Base-by-base conservation (phyloP, 208 protist genomes). In the Sergeia podlipaevii region DNA sequence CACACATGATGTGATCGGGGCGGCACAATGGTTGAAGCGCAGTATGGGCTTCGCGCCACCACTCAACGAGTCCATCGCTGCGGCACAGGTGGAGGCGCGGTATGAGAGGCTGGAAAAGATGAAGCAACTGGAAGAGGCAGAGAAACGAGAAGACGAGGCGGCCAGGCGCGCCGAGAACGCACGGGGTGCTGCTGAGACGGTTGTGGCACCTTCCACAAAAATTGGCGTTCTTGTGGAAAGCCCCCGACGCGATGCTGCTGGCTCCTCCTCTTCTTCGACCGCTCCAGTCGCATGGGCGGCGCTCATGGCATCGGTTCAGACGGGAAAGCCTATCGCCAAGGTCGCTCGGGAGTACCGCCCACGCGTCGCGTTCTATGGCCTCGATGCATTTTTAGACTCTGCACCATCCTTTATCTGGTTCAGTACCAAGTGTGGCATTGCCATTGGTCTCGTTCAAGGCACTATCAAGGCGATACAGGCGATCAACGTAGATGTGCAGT, bases 401-500 rank as follows among this genome's bases (percentile, higher is more conserved):
- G 47, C 79, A n/a, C 55, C 73, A 39, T 81, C 87, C 11, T 42
- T 94, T 18, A 64, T 94, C 30, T 94, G 87, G 84, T 88, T 91
- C 60, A 81, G 71, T 58, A 77, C 67, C 24, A 91, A 94, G 65
- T 80, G 71, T 38, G 87, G 87, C 23, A 80, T 91, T 27, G 70
- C 64, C 28, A 83, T 94, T 34, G 87, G 87, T 20, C 74, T 94
- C 43, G 55, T 65, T 3, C 87, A 91, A 39, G 87, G 87, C 51
- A 78, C 75, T 4, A 37, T 71, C 11, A 74, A 72, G 46, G 76
- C 78, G 2, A 44, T 88, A 36, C 79, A 87, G 59, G 74, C 80
- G 3, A 72, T 91, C 47, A 85, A 86, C 64, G 78, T 85, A 26
- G 87, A 94, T 41, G 75, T 86, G 48, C 77, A 83, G 60, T 94